A percentile compares a stretch with the other conserved stretches of the same genome.
Evolutionary conservation across 2,329 filamentous ascomycete genomes (phyloP).

Genomic region (Fusarium multiceps): DNA sequence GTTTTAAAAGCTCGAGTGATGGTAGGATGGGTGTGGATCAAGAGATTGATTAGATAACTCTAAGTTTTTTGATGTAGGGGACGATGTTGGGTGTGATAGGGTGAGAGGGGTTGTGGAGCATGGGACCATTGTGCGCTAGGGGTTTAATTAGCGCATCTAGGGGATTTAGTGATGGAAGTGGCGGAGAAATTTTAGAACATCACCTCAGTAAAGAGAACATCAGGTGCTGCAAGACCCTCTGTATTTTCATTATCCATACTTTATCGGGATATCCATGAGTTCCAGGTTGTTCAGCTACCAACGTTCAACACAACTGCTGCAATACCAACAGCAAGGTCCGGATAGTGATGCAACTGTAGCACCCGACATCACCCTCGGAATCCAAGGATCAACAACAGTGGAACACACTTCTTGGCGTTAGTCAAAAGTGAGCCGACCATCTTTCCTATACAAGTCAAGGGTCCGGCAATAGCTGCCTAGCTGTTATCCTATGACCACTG

Average conservation of each 20-base stretch:
- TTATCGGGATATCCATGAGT: too few species aligned
- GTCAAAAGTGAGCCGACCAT: conserved; percentile 18
- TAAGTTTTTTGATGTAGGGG: conserved; percentile 15
- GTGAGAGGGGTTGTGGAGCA: background rate
- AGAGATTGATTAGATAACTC: conserved; percentile 39
- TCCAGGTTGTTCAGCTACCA: too few species aligned
- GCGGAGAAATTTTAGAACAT: too few species aligned
- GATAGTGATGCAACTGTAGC: background rate
- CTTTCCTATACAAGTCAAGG: conserved; percentile 7
- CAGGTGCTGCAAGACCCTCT: too few species aligned
- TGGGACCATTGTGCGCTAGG: conserved; percentile 5
- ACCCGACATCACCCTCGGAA: conserved; percentile 2
- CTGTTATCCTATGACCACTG: too few species aligned
- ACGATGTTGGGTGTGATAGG: background rate
- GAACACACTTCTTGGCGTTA: conserved; percentile 22
- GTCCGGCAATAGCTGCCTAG: conserved; percentile 19
- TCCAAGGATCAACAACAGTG: conserved; percentile 7
- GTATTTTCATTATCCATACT: too few species aligned
- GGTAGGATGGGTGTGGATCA: background rate
- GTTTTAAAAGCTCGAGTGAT: conserved; percentile 1
- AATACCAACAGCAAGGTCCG: background rate
- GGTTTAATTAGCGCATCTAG: conserved; percentile 8
- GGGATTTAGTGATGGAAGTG: conserved; percentile 1
- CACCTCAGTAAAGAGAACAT: too few species aligned
- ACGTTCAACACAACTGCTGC: too few species aligned